A percentile compares a stretch with the other conserved stretches of the same genome.
phyloP scores from a whole-genome alignment of 2,329 filamentous ascomycete genomes.

The Blastomyces emzantsi region DNA sequence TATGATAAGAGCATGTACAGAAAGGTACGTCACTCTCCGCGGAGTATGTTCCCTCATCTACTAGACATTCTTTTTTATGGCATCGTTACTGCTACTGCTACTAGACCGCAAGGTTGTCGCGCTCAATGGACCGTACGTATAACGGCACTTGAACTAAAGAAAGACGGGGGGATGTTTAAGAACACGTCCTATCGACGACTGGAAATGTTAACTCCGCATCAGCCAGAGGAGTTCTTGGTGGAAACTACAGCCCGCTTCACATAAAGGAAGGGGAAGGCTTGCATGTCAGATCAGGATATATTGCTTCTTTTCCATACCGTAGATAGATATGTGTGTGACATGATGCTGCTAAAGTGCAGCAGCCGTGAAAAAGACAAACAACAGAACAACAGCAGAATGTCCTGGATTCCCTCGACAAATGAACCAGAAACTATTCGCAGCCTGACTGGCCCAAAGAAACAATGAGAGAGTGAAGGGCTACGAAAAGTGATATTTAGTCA shows the following conservation, averaged over 20 bases:
- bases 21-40: slow-evolving; percentile 1
- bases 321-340: slow-evolving; percentile 27
- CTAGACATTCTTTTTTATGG: neutral
- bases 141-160: neutral
- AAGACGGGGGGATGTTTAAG: no score
- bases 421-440: neutral
- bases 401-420: slow-evolving; percentile 1
- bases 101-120: neutral
- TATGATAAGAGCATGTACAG: neutral
- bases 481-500: neutral
- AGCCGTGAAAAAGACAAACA: neutral
- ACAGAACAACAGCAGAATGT: slow-evolving; percentile 5
- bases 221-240: neutral
- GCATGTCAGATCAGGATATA: slow-evolving; percentile 1
- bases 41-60: neutral
- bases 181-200: neutral
- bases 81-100: neutral
- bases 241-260: neutral
- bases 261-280: neutral
- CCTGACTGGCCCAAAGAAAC: neutral
- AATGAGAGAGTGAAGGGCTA: neutral
- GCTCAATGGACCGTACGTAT: neutral
- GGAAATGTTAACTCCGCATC: neutral
- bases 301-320: slow-evolving; percentile 24
- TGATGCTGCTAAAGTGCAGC: slow-evolving; percentile 3